Conservation (phyloP, 2,329 filamentous ascomycete species). For the Hymenoscyphus salicellus region DNA sequence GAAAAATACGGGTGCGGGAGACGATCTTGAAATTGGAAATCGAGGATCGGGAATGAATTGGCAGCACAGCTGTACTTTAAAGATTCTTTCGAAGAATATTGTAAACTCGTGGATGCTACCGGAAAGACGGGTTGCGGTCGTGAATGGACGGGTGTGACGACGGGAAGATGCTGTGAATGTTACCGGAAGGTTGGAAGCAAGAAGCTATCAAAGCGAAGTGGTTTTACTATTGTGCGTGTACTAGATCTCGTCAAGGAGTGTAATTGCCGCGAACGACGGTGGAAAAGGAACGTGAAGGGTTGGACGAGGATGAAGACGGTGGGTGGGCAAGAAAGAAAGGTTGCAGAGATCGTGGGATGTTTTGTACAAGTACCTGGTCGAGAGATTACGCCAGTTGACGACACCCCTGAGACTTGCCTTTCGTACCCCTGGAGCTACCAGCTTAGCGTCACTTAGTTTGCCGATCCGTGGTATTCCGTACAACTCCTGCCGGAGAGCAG, state of each 20-base stretch:
- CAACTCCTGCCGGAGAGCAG: not conserved
- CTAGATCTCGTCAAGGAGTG: constrained; percentile 17
- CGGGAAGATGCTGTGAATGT: constrained; percentile 4
- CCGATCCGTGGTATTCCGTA: constrained; percentile 1
- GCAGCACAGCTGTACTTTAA: constrained; percentile 35
- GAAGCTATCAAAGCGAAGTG: constrained; percentile 11
- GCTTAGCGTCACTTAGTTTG: not conserved
- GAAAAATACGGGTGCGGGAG: constrained; percentile 7
- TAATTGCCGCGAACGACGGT: constrained; percentile 23
- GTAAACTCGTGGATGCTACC: not conserved
- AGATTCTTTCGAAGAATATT: constrained; percentile 31
- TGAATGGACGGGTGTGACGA: constrained; percentile 10
- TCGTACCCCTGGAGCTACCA: not conserved
- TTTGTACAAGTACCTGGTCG: not conserved
- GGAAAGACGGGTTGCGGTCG: not conserved
- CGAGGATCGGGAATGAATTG: constrained; percentile 20
- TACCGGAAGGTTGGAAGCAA: not conserved
- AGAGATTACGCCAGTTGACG: not conserved
- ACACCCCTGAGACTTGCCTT: not conserved
- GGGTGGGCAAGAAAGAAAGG: constrained; percentile 2
- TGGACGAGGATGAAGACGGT: constrained; percentile 15
- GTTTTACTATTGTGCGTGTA: not conserved
- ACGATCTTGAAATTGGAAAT: constrained; percentile 16
- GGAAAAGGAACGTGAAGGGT: constrained; percentile 13
- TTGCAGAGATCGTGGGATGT: not conserved